Conservation (phyloP, 768 basidiomycete genomes). For the Boletales sp. region DNA sequence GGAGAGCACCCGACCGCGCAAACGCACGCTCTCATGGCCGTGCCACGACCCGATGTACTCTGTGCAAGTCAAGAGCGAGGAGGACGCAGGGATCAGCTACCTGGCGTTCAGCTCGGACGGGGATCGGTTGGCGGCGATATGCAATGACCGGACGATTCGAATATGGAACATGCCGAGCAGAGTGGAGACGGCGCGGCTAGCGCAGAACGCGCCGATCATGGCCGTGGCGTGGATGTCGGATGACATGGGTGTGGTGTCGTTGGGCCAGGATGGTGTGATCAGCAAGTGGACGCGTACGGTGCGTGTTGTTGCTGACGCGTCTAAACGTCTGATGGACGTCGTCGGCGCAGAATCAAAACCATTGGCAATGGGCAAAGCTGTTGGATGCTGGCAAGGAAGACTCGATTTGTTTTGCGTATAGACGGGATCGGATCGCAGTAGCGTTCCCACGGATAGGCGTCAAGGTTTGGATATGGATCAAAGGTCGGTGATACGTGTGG, state of each 20-base stretch:
- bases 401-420: constrained; percentile 51
- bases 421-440: constrained; percentile 57
- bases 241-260: constrained; percentile 52
- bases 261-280: constrained; percentile 54
- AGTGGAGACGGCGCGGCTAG: constrained; percentile 53
- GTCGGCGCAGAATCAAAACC: constrained; percentile 38
- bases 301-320: constrained; percentile 18
- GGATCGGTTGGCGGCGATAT: constrained; percentile 52
- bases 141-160: constrained; percentile 60
- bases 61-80: constrained; percentile 42
- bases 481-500: constrained; percentile 37
- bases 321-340: not conserved
- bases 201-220: constrained; percentile 47
- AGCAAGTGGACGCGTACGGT: constrained; percentile 59
- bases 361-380: constrained; percentile 57
- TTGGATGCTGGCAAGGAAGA: constrained; percentile 48
- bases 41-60: constrained; percentile 37
- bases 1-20: constrained; percentile 31
- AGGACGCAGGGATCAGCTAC: constrained; percentile 42
- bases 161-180: constrained; percentile 52
- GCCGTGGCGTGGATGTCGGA: constrained; percentile 58
- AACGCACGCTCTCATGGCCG: constrained; percentile 46
- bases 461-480: constrained; percentile 60
- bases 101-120: constrained; percentile 56
- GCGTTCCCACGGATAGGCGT: constrained; percentile 57